Conservation (phyloP, 371 early-diverging fungal genomes). For the Mucor velutinosus region DNA sequence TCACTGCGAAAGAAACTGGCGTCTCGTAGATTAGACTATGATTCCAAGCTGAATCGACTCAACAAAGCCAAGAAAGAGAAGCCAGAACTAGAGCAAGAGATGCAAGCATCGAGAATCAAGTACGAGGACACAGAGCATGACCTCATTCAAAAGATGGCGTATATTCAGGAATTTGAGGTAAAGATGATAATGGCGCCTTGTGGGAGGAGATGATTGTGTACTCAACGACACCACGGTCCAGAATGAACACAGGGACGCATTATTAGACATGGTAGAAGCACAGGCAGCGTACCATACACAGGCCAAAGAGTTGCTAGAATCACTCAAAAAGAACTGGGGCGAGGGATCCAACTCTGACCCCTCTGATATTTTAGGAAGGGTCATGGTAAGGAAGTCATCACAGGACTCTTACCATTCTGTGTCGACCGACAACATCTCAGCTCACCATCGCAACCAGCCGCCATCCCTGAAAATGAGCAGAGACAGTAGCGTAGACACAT, state of each 20-base stretch:
- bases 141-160: constrained; percentile 66
- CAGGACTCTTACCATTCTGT: background rate
- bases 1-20: constrained; percentile 81
- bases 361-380: constrained; percentile 6
- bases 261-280: constrained; percentile 58
- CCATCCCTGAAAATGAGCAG: background rate
- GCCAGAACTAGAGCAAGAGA: constrained; percentile 65
- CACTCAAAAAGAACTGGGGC: constrained; percentile 41
- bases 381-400: background rate
- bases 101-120: constrained; percentile 84
- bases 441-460: background rate
- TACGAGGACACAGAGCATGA: constrained; percentile 89
- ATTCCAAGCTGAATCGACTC: constrained; percentile 84
- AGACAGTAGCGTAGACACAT: constrained; percentile 1
- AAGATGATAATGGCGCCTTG: background rate
- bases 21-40: constrained; percentile 88
- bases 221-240: constrained; percentile 16
- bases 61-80: constrained; percentile 87
- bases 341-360: constrained; percentile 18
- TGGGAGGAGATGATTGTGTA: background rate
- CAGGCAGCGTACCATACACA: constrained; percentile 55
- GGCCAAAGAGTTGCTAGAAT: constrained; percentile 46
- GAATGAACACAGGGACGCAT: constrained; percentile 59
- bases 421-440: background rate
- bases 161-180: constrained; percentile 74